Conservation (phyloP, 371 early-diverging fungal species). For the Saksenaea oblongispora region DNA sequence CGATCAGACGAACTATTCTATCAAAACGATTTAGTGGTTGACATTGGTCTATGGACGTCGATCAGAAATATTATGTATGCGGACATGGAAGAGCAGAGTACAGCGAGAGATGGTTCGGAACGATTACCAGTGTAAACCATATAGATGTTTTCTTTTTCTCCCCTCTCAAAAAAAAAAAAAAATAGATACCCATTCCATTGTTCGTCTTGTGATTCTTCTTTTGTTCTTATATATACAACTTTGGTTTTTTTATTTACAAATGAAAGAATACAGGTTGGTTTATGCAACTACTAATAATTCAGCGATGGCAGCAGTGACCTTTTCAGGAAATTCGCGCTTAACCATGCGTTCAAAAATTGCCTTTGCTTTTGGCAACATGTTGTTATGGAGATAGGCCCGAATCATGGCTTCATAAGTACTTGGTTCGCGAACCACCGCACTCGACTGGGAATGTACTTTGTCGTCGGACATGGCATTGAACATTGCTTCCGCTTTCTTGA, state of each 20-base stretch:
- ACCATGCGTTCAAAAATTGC: slow-evolving; percentile 41
- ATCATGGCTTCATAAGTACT: slow-evolving; percentile 70
- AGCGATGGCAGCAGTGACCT: slow-evolving; percentile 44
- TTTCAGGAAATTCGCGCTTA: slow-evolving; percentile 50
- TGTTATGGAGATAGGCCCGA: slow-evolving; percentile 52
- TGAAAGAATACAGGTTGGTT: not conserved
- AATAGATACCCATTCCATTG: not conserved
- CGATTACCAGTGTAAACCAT: slow-evolving; percentile 31
- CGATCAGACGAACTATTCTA: slow-evolving; percentile 31
- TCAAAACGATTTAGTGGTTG: slow-evolving; percentile 37
- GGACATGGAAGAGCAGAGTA: slow-evolving; percentile 23
- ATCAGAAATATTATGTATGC: slow-evolving; percentile 33
- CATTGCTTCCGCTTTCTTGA: slow-evolving; percentile 49
- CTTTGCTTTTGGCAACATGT: slow-evolving; percentile 45
- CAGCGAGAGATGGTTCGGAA: slow-evolving; percentile 36
- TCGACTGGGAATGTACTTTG: slow-evolving; percentile 13
- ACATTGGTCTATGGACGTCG: slow-evolving; percentile 33
- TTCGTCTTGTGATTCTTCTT: not conserved
- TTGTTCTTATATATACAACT: not conserved
- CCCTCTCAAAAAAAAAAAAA: not conserved
- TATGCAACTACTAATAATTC: slow-evolving; percentile 8
- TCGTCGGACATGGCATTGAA: slow-evolving; percentile 61
- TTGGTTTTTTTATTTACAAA: not conserved
- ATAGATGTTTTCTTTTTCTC: not conserved
- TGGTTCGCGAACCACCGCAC: slow-evolving; percentile 55